These are phyloP conservation scores for Lactarius quietus DNA, from an alignment of 768 basidiomycete genomes.

Conservation along the genomic window DNA sequence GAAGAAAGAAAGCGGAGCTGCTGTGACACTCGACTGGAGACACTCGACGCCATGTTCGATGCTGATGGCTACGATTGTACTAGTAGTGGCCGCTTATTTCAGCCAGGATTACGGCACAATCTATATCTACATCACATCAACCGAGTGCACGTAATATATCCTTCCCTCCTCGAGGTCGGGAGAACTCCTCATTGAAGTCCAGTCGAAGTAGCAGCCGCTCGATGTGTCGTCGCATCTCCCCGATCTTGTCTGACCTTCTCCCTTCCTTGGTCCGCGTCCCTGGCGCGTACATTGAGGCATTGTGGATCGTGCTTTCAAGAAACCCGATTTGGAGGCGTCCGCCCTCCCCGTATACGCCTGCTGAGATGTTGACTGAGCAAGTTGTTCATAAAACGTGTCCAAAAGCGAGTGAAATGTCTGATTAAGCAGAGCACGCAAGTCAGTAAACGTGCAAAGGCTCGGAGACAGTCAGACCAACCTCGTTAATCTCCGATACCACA, in stretches of 20 bases:
- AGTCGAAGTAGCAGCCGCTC: constrained; percentile 78
- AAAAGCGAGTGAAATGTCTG: constrained; percentile 67
- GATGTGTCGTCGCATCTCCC: constrained; percentile 71
- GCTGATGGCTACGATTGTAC: not conserved
- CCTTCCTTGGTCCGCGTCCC: constrained; percentile 49
- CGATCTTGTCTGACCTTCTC: constrained; percentile 55
- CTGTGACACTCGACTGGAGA: constrained; percentile 51
- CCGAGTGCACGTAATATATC: constrained; percentile 43
- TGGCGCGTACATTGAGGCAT: constrained; percentile 38
- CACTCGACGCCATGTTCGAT: constrained; percentile 16
- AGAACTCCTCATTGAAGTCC: constrained; percentile 81
- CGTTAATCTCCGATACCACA: constrained; percentile 71
- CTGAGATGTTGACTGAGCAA: constrained; percentile 72
- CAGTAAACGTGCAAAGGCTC: constrained; percentile 19
- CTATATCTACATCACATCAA: constrained; percentile 10
- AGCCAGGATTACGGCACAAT: not conserved
- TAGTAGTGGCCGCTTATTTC: not conserved
- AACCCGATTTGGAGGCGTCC: constrained; percentile 69
- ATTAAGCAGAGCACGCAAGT: not conserved
- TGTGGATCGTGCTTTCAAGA: constrained; percentile 53
- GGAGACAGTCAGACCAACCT: constrained; percentile 45
- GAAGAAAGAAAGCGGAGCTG: constrained; percentile 58
- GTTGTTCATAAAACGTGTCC: constrained; percentile 74
- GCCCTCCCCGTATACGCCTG: constrained; percentile 60
- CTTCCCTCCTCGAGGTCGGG: constrained; percentile 36